Evolutionary conservation across 257 asterid genomes (phyloP).

Genomic region (Gardenia jasminoides): DNA sequence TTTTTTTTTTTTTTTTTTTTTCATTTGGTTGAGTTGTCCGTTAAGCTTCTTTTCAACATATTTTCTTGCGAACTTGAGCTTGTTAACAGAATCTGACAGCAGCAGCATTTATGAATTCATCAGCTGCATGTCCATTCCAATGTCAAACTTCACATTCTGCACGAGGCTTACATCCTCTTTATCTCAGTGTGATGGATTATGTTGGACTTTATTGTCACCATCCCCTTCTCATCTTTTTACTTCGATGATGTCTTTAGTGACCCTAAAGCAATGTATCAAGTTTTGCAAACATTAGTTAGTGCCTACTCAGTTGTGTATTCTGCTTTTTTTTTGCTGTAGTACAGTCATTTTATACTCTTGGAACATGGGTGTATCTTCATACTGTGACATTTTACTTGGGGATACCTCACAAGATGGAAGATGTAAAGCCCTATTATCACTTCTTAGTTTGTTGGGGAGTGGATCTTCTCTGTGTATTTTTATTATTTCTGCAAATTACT

Average conservation of each 20-base stretch:
- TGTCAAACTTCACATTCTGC: slow-evolving; percentile 5
- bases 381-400: not conserved
- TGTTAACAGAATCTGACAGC: not conserved
- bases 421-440: not conserved
- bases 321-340: not conserved
- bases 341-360: not conserved
- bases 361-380: too few relatives aligned
- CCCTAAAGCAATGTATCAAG: not conserved
- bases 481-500: too few relatives aligned
- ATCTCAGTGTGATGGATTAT: not conserved
- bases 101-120: not conserved
- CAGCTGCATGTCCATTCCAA: slow-evolving; percentile 10
- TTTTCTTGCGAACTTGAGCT: not conserved
- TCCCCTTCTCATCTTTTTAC: too few relatives aligned
- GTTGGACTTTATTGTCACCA: not conserved
- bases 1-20: too few relatives aligned
- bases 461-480: not conserved
- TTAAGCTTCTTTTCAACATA: not conserved
- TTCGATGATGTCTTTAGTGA: not conserved
- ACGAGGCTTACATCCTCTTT: not conserved
- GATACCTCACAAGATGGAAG: not conserved
- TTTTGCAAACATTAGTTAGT: not conserved
- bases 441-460: not conserved
- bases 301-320: not conserved
- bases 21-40: not conserved